Base-by-base conservation (phyloP, 345 rosid genomes). In the Combretum micranthum region DNA sequence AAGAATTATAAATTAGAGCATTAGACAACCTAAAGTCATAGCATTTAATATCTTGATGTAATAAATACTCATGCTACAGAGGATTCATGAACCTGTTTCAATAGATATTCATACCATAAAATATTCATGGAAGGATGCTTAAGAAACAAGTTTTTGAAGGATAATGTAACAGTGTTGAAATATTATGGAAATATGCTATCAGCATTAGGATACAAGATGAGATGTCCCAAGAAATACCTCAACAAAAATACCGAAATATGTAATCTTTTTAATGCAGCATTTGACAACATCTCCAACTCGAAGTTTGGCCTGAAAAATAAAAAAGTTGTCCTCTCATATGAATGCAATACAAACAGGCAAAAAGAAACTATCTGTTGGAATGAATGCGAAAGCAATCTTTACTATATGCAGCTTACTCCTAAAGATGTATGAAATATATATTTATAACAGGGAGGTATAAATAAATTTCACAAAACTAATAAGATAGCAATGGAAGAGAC, bases 201-300 rank as follows among this genome's bases (percentile, higher is more conserved):
- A 2, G 26, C 26, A 25, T 25, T 25, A 25, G 26, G 15, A 42
- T 56, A 39, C 44, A 15, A 3, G 60, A 44, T 26, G 46, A 45
- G 32, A 7, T 22, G 45, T n/a, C 21, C 12, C 22, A 16, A 16
- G 44, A 20, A 56, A 64, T 78, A 88, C 97, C 91, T 93, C 97
- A 37, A 91, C 96, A 73, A 89, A 93, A 42, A 93, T 80, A 60
- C 97, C 97, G 53, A 86, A 89, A 65, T 93, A 86, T 57, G 97
- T 83, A 45, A 93, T 86, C 74, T 86, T 89, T 77, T 73, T 86
- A 74, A 93, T 79, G 74, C 82, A 69, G 63, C 99, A 85, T 72
- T 89, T 85, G 63, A 89, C 91, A 61, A 89, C 77, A 73, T 93
- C 97, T 44, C 99, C 97, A 20, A 89, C 73, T 42, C 86, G 82